Evolutionary conservation across 148 eudicot genomes (phyloP), one percentile per base, ranked within the genome.

Genomic region (Beta vulgaris): DNA sequence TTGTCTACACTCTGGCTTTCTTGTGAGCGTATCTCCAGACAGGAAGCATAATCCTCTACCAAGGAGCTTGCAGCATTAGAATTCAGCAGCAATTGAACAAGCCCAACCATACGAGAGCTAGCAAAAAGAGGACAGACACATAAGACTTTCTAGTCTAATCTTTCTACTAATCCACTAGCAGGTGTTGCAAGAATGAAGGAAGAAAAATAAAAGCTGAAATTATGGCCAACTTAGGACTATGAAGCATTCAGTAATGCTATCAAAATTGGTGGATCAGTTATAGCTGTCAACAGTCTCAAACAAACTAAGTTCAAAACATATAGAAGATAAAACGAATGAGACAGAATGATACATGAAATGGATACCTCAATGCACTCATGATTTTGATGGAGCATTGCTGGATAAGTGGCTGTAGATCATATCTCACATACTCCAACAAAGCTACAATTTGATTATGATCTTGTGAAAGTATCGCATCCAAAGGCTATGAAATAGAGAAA

Each of bases 21-120:
- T 79, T 95, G 94, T 37, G 96, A 87, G 76, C 99, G 82, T 43
- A 88, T 80, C 90, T 95, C 99, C 58, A 95, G 82, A 76, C 99
- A 95, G 55, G 97, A 88, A 79, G 99, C 99, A 79, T 95, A 95
- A 81, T 95, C 99, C 87, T 92, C 98, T 69, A 89, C 85, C 90
- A 95, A 85, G 58, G 87, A 81, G 73, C 77, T 86, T 21, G 96
- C 96, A 77, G 94, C 86, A 85, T 82, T 87, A 40, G 87, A 84
- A 84, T 95, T 91, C 58, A 92, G 63, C 66, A 95, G 87, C 85
- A 95, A 84, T 73, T 82, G 94, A 64, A 90, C 90, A 60, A 92
- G 94, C 79, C 93, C 99, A 78, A 85, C 92, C 89, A 92, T 86
- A 32, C 99, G 91, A 84, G 91, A 87, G 77, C 99, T 95, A 86